Conservation (phyloP, 2,329 filamentous ascomycete genomes). For the Bipolaris zeicola region DNA sequence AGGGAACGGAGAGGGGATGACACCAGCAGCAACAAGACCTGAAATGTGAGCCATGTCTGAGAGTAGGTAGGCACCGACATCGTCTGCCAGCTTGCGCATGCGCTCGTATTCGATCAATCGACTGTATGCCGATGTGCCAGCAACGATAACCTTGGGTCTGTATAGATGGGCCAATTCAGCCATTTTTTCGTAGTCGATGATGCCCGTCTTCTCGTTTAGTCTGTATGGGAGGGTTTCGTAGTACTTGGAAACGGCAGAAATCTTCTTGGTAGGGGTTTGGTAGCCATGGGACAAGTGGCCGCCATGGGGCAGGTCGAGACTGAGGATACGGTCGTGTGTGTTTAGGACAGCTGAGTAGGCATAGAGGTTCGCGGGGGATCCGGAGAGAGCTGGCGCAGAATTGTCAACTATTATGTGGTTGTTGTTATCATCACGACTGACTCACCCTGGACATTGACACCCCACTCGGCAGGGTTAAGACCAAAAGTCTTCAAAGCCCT, state of each 20-base stretch:
- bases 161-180: conserved; percentile 90
- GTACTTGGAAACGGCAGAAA: conserved; percentile 97
- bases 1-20: conserved; percentile 91
- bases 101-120: conserved; percentile 94
- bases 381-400: conserved; percentile 70
- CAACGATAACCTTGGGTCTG: conserved; percentile 94
- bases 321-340: conserved; percentile 95
- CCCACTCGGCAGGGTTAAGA: conserved; percentile 87
- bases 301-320: conserved; percentile 92
- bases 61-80: conserved; percentile 90
- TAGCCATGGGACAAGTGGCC: conserved; percentile 97
- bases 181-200: conserved; percentile 95
- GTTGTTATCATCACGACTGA: conserved; percentile 2
- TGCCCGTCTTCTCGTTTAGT: conserved; percentile 83
- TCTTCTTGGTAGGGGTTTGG: conserved; percentile 82
- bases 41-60: conserved; percentile 99
- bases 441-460: conserved; percentile 92
- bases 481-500: conserved; percentile 92
- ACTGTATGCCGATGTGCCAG: conserved; percentile 97
- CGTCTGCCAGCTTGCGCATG: conserved; percentile 95
- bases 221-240: conserved; percentile 99
- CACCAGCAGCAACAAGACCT: conserved; percentile 87
- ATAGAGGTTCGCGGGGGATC: conserved; percentile 74
- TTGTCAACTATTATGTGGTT: conserved; percentile 20
- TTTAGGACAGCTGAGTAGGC: conserved; percentile 94